Evolutionary conservation across 345 rosid species (phyloP).

Genomic region (Gossypium ekmanianum): DNA sequence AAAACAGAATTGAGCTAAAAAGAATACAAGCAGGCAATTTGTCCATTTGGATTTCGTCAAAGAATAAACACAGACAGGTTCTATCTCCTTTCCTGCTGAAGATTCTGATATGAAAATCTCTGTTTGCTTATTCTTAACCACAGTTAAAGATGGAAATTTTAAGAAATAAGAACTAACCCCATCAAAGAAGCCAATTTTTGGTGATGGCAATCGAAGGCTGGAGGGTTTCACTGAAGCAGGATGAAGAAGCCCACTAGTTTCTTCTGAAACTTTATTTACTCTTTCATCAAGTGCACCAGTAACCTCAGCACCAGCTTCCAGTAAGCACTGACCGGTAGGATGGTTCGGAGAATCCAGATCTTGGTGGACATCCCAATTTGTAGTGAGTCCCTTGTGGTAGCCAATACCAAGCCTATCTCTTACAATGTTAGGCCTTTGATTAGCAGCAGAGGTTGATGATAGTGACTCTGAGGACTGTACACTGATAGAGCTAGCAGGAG

Average conservation of each 20-base stretch:
- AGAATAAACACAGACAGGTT: neutral
- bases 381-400: conserved; percentile 24
- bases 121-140: conserved; percentile 3
- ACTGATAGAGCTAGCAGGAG: conserved; percentile 69
- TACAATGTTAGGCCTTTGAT: conserved; percentile 38
- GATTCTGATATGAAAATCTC: conserved; percentile 10
- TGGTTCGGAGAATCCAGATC: conserved; percentile 29
- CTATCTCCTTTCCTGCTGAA: neutral
- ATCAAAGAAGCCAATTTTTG: conserved; percentile 93
- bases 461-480: conserved; percentile 66
- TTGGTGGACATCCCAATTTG: conserved; percentile 23
- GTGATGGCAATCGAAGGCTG: conserved; percentile 88
- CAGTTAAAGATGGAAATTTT: conserved; percentile 1
- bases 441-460: conserved; percentile 48
- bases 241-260: conserved; percentile 29
- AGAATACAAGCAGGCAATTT: neutral
- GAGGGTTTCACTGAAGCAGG: conserved; percentile 56
- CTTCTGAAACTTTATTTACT: conserved; percentile 34
- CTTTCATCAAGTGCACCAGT: conserved; percentile 23
- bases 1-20: neutral
- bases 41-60: conserved; percentile 7
- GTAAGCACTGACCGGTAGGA: conserved; percentile 27
- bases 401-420: conserved; percentile 36
- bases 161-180: conserved; percentile 60
- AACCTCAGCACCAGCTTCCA: conserved; percentile 29